These are phyloP conservation scores for Cruciata laevipes DNA, from an alignment of 257 asterid species.

Conservation along the genomic window DNA sequence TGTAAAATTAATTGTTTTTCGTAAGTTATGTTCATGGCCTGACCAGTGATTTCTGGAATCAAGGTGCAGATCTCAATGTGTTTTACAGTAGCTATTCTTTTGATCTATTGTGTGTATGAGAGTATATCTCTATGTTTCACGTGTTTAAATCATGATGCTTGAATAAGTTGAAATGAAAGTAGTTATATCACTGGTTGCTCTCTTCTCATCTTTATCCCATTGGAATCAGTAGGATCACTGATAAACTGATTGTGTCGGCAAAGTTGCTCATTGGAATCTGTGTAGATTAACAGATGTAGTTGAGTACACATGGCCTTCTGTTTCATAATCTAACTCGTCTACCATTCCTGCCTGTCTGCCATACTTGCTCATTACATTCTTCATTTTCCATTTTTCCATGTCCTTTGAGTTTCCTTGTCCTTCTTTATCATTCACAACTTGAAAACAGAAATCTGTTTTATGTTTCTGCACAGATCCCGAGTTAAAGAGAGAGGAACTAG, in stretches of 20 bases:
- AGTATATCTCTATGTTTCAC: neutral
- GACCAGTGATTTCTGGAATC: neutral
- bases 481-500: constrained; percentile 74
- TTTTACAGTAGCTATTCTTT: neutral
- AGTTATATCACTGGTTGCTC: constrained; percentile 4
- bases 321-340: neutral
- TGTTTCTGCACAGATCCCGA: constrained; percentile 48
- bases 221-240: neutral
- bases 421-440: neutral
- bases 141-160: neutral
- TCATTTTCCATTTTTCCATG: constrained; percentile 4
- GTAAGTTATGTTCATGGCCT: neutral
- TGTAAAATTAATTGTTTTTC: neutral
- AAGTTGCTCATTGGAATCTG: neutral
- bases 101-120: neutral
- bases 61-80: neutral
- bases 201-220: neutral
- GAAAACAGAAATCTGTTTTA: neutral
- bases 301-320: neutral
- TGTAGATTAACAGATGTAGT: neutral
- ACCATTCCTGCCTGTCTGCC: neutral
- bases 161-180: neutral
- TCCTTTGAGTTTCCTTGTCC: constrained; percentile 13
- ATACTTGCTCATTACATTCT: neutral
- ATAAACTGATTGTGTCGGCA: neutral